A percentile compares a stretch with the other conserved stretches of the same genome.
These are phyloP conservation scores for Aspergillus ostianus DNA, from an alignment of 495 filamentous ascomycete species.

Conservation along the genomic window DNA sequence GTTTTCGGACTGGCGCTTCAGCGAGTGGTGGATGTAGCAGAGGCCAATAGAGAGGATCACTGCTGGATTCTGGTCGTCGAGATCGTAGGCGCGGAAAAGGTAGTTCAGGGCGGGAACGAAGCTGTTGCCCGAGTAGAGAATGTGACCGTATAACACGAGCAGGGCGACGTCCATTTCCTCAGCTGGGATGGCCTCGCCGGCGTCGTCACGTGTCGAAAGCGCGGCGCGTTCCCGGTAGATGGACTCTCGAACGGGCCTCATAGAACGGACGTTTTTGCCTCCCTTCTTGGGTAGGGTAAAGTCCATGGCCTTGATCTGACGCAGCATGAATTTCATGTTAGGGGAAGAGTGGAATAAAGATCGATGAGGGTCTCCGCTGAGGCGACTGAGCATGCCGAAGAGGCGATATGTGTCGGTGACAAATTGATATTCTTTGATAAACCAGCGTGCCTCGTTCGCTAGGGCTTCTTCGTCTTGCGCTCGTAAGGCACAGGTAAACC, in stretches of 20 bases:
- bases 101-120: conserved; percentile 86
- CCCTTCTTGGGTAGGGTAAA: conserved; percentile 43
- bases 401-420: conserved; percentile 82
- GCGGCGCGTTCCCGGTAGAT: conserved; percentile 47
- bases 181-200: conserved; percentile 47
- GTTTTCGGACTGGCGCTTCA: conserved; percentile 87
- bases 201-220: conserved; percentile 49
- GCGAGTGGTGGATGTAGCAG: conserved; percentile 77
- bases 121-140: conserved; percentile 73
- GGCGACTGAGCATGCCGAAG: conserved; percentile 66
- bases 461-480: conserved; percentile 77
- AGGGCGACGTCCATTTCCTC: conserved; percentile 67
- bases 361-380: conserved; percentile 51
- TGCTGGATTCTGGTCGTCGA: conserved; percentile 72
- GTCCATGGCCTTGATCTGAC: conserved; percentile 91
- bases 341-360: conserved; percentile 55
- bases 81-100: conserved; percentile 79
- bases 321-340: conserved; percentile 82
- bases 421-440: conserved; percentile 82
- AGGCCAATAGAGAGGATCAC: conserved; percentile 69
- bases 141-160: conserved; percentile 84
- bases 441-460: conserved; percentile 65
- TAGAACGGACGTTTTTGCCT: conserved; percentile 11
- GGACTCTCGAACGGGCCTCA: conserved; percentile 27
- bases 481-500: conserved; percentile 80